Conservation (phyloP, 1,284 basidiomycete genomes). For the Ganoderma meredithae region DNA sequence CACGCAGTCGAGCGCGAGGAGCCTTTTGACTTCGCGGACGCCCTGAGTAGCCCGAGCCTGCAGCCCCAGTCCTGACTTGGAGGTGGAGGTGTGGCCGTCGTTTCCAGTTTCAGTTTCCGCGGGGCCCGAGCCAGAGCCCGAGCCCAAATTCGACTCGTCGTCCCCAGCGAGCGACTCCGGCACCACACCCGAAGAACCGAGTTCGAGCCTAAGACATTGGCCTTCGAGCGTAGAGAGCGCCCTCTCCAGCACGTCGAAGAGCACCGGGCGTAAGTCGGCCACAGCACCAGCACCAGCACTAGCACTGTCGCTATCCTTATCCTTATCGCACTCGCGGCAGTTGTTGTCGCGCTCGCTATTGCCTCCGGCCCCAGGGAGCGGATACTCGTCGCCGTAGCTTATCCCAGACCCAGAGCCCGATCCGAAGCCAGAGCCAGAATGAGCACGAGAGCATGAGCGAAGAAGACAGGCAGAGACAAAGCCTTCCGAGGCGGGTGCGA, state of each 20-base stretch:
- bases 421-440: background rate
- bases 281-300: background rate
- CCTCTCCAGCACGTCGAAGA: constrained; percentile 29
- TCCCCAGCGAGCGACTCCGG: background rate
- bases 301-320: background rate
- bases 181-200: constrained; percentile 2
- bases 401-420: constrained; percentile 3
- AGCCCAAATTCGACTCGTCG: no score
- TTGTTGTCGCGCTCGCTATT: background rate
- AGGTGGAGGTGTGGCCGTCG: background rate
- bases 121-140: no score
- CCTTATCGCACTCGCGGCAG: background rate
- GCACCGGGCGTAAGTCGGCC: constrained; percentile 36
- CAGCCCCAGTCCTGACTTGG: background rate
- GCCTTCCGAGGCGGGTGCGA: constrained; percentile 32
- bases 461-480: constrained; percentile 30
- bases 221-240: constrained; percentile 22
- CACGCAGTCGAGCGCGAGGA: constrained; percentile 35
- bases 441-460: constrained; percentile 2
- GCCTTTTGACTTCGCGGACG: constrained; percentile 27
- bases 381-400: background rate
- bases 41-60: constrained; percentile 9
- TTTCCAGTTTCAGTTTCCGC: no score
- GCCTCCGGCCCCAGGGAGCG: background rate
- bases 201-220: background rate